These are phyloP conservation scores for Ascochyta fabae DNA, from an alignment of 2,329 filamentous ascomycete species.

Conservation along the genomic window DNA sequence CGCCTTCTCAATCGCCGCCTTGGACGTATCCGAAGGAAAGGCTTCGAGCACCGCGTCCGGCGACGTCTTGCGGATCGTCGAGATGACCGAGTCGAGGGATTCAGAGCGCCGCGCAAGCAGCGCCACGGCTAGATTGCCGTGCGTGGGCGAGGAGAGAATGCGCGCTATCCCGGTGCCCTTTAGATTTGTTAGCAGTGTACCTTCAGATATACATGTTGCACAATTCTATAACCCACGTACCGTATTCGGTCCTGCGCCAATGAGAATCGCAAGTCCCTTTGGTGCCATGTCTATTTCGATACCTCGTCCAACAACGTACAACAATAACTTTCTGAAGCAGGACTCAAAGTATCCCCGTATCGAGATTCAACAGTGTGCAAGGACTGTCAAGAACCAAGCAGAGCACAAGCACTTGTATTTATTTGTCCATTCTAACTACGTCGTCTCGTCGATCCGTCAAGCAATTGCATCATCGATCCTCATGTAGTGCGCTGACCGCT, in stretches of 20 bases:
- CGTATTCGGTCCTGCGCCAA: conserved; percentile 43
- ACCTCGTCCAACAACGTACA: background rate
- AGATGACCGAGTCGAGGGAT: conserved; percentile 52
- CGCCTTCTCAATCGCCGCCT: conserved; percentile 54
- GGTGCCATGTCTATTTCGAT: conserved; percentile 29
- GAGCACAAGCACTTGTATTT: background rate
- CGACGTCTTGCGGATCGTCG: conserved; percentile 51
- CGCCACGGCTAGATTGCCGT: conserved; percentile 63
- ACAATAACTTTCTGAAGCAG: background rate
- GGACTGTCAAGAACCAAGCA: too few relatives aligned
- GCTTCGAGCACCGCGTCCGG: conserved; percentile 57
- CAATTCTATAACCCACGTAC: conserved; percentile 14
- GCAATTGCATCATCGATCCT: conserved; percentile 18
- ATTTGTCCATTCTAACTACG: background rate
- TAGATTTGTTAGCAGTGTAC: background rate
- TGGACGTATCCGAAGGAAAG: conserved; percentile 60
- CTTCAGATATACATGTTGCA: background rate
- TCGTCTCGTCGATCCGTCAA: conserved; percentile 1
- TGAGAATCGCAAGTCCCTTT: conserved; percentile 43
- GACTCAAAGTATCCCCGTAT: background rate
- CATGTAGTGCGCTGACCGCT: conserved; percentile 3
- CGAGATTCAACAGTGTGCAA: too few relatives aligned
- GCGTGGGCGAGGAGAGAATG: conserved; percentile 57
- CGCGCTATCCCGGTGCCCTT: conserved; percentile 64
- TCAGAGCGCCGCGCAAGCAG: conserved; percentile 59